Conservation (phyloP, 345 rosid genomes). For the Rhodamnia argentea region DNA sequence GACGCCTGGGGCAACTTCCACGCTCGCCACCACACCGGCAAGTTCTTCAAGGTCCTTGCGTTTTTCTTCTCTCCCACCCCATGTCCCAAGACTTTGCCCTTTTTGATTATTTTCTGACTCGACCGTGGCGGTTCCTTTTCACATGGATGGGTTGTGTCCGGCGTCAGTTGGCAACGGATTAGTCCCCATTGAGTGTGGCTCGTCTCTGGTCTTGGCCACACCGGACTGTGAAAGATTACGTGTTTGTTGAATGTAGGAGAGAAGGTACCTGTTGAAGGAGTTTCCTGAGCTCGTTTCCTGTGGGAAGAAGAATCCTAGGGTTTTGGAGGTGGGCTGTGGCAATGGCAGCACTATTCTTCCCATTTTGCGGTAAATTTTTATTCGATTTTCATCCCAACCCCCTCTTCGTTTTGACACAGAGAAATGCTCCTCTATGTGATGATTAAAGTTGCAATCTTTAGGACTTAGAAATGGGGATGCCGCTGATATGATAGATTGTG, state of each 20-base stretch:
- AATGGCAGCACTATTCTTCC: slow-evolving; percentile 83
- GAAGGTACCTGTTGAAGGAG: slow-evolving; percentile 82
- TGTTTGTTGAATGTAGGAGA: slow-evolving; percentile 34
- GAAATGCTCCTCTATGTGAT: neutral
- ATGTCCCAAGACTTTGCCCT: neutral
- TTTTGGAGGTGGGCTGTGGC: slow-evolving; percentile 90
- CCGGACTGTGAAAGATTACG: neutral
- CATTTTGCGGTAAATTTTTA: slow-evolving; percentile 45
- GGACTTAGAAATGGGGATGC: neutral
- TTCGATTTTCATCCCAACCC: neutral
- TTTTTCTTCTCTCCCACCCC: neutral
- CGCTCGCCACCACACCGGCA: slow-evolving; percentile 67
- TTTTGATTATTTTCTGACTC: neutral
- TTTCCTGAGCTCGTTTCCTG: slow-evolving; percentile 67
- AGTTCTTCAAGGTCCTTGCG: slow-evolving; percentile 70
- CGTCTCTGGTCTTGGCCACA: neutral
- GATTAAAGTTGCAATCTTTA: neutral
- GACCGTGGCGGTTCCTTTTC: neutral
- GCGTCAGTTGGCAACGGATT: neutral
- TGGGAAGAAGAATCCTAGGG: slow-evolving; percentile 25
- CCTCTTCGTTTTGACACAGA: neutral
- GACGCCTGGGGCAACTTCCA: slow-evolving; percentile 71
- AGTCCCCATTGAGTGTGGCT: neutral
- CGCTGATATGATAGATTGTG: neutral
- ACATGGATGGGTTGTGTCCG: neutral